Percentiles rank a stretch among this genome's conserved stretches.
phyloP scores from a whole-genome alignment of 2,329 filamentous ascomycete species.

The Moelleriella libera region DNA sequence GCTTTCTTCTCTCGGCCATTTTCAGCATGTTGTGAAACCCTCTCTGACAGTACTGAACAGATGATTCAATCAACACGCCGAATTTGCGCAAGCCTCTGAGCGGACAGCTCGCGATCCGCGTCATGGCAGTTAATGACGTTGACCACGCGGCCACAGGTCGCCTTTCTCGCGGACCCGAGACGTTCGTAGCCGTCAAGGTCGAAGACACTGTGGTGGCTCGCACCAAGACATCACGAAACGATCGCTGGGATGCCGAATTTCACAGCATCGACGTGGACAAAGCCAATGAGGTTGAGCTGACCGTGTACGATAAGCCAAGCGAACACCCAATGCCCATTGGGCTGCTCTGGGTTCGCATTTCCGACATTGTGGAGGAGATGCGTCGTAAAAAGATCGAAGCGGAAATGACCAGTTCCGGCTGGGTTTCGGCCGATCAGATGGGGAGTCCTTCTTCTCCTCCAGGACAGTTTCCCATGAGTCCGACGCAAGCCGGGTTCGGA shows the following conservation, averaged over 20 bases:
- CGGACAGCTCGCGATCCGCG: constrained; percentile 73
- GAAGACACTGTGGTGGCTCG: constrained; percentile 85
- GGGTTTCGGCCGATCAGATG: constrained; percentile 97
- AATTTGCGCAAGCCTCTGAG: constrained; percentile 94
- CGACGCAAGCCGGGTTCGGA: constrained; percentile 27
- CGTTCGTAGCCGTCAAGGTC: constrained; percentile 90
- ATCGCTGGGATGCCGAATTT: constrained; percentile 82
- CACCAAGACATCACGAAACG: constrained; percentile 71
- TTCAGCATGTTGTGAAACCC: not conserved
- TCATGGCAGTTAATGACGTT: constrained; percentile 84
- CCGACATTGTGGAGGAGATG: constrained; percentile 95
- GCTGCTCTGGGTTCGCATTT: constrained; percentile 91
- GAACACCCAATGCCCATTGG: constrained; percentile 88
- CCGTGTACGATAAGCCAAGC: constrained; percentile 88
- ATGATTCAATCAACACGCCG: constrained; percentile 91
- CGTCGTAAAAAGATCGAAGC: constrained; percentile 93
- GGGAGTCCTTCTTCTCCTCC: constrained; percentile 39
- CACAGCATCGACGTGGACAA: constrained; percentile 94
- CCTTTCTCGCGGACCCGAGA: constrained; percentile 85
- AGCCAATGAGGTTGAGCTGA: constrained; percentile 95
- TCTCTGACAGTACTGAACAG: constrained; percentile 26
- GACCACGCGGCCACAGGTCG: constrained; percentile 77
- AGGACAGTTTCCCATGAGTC: constrained; percentile 43
- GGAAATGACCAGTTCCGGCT: constrained; percentile 85
- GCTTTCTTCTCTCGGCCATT: constrained; percentile 6